Conservation (phyloP, 139 green algal genomes). For the Dunaliella primolecta region DNA sequence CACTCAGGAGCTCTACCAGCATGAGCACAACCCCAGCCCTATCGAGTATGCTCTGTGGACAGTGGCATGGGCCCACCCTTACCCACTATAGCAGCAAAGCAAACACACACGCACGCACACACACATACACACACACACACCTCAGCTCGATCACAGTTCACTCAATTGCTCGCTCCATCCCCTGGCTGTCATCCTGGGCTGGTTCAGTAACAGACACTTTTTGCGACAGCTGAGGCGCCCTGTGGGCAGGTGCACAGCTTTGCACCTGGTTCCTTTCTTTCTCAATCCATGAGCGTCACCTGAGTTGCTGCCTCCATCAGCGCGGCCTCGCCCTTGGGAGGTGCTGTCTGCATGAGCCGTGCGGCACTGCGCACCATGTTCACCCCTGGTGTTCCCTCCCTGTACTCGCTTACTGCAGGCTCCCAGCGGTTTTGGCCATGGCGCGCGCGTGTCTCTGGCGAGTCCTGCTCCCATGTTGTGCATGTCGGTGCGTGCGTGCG, state of each 20-base stretch:
- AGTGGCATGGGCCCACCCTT: no score
- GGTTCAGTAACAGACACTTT: no score
- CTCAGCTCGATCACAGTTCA: background rate
- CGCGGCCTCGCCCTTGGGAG: constrained; percentile 33
- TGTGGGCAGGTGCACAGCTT: no score
- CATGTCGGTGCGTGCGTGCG: background rate
- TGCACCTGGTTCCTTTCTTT: no score
- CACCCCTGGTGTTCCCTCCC: constrained; percentile 24
- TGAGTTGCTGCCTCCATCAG: constrained; percentile 36
- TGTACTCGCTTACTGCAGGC: constrained; percentile 57
- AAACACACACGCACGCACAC: background rate
- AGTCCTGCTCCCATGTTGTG: constrained; percentile 3
- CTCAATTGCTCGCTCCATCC: no score
- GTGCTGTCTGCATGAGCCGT: constrained; percentile 46
- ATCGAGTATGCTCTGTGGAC: no score
- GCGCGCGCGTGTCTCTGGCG: constrained; percentile 19
- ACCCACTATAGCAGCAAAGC: no score
- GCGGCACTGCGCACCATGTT: constrained; percentile 34
- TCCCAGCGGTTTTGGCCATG: constrained; percentile 49
- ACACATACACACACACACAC: background rate
- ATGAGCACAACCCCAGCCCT: no score
- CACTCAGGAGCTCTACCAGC: no score
- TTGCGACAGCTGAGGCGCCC: no score
- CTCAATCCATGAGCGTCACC: constrained; percentile 6
- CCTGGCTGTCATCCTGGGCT: no score